These are phyloP conservation scores for Fusarium paranaense DNA, from an alignment of 2,329 filamentous ascomycete species.

Conservation along the genomic window DNA sequence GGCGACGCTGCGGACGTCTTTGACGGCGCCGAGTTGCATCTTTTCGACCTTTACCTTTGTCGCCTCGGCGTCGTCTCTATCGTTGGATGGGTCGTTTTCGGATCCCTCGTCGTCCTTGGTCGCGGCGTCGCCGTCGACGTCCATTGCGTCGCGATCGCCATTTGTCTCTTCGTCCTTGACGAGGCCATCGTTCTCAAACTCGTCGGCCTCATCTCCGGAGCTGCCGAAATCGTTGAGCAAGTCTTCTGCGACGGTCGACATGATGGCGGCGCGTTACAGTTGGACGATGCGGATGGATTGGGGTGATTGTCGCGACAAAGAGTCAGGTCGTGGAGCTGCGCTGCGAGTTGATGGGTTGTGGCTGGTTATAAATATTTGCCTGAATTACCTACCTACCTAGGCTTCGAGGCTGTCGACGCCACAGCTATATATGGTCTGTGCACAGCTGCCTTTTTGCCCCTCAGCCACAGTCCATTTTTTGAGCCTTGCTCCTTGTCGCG, in stretches of 20 bases:
- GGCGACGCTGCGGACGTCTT: slow-evolving; percentile 84
- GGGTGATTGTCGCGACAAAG: slow-evolving; percentile 28
- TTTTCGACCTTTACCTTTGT: slow-evolving; percentile 84
- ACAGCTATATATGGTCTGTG: slow-evolving; percentile 29
- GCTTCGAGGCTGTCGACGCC: slow-evolving; percentile 46
- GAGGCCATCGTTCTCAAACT: slow-evolving; percentile 64
- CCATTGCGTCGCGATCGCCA: slow-evolving; percentile 66
- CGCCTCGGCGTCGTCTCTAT: slow-evolving; percentile 73
- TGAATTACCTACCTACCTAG: not conserved
- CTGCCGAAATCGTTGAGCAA: slow-evolving; percentile 78
- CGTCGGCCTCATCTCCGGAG: slow-evolving; percentile 80
- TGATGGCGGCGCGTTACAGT: slow-evolving; percentile 52
- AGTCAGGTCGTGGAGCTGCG: not conserved
- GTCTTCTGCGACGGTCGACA: slow-evolving; percentile 94
- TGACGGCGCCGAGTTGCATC: slow-evolving; percentile 79
- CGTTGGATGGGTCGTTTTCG: slow-evolving; percentile 54
- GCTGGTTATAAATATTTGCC: slow-evolving; percentile 33
- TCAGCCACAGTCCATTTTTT: slow-evolving; percentile 39
- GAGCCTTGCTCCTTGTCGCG: slow-evolving; percentile 44
- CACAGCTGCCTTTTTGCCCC: slow-evolving; percentile 18
- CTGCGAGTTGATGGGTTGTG: slow-evolving; percentile 8
- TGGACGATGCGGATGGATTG: slow-evolving; percentile 11
- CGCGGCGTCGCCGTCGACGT: slow-evolving; percentile 47
- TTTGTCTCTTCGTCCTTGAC: slow-evolving; percentile 56
- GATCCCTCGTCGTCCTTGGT: slow-evolving; percentile 67